Conservation (phyloP, 306 rosid species). For the Alnus glutinosa region DNA sequence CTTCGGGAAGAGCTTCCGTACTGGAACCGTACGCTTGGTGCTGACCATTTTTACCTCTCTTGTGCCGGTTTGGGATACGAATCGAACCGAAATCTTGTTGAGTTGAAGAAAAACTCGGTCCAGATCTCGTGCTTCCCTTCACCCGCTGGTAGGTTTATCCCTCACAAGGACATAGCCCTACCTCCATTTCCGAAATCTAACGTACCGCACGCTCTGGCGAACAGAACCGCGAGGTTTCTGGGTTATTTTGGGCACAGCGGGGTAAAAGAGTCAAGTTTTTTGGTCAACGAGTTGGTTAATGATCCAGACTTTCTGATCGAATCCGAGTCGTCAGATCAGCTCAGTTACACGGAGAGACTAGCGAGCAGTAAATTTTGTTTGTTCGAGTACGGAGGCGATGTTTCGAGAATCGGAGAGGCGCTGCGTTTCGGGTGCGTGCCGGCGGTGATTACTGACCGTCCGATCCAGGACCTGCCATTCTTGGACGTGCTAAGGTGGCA, state of each 20-base stretch:
- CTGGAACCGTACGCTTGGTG: constrained; percentile 87
- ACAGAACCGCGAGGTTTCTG: constrained; percentile 9
- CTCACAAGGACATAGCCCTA: constrained; percentile 69
- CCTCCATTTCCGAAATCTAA: constrained; percentile 28
- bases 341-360: constrained; percentile 22
- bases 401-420: constrained; percentile 57
- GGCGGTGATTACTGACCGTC: constrained; percentile 49
- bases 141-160: constrained; percentile 35
- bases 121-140: constrained; percentile 70
- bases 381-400: constrained; percentile 40
- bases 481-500: constrained; percentile 75
- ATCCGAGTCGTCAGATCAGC: constrained; percentile 33
- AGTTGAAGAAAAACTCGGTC: constrained; percentile 65
- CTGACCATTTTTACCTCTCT: constrained; percentile 74
- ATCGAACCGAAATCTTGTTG: constrained; percentile 58
- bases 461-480: constrained; percentile 61
- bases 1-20: constrained; percentile 44
- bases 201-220: constrained; percentile 22
- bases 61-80: constrained; percentile 33
- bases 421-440: constrained; percentile 64
- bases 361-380: constrained; percentile 49
- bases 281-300: constrained; percentile 27
- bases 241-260: constrained; percentile 32
- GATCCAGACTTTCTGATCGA: constrained; percentile 39
- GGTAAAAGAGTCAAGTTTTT: constrained; percentile 17